Percentiles rank a stretch among this genome's conserved stretches.
These are phyloP conservation scores for Aspergillus sp. DNA, from an alignment of 2,329 filamentous ascomycete species.

Conservation along the genomic window DNA sequence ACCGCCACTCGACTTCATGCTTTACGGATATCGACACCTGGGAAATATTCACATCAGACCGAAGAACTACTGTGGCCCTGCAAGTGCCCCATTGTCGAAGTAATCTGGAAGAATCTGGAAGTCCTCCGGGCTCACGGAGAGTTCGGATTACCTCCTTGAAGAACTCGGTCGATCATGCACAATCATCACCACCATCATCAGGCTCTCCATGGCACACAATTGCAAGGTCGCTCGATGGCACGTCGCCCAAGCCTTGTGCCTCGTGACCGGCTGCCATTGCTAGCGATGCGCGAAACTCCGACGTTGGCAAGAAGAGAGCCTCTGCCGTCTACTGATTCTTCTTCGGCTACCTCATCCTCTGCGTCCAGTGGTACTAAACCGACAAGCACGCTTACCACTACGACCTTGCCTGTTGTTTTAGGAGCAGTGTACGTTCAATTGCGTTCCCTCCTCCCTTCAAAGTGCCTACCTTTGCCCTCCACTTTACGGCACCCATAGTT, in stretches of 20 bases:
- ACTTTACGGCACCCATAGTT: neutral
- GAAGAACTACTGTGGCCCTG: neutral
- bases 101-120: neutral
- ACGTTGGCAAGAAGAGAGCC: constrained; percentile 33
- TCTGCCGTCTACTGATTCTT: constrained; percentile 19
- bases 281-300: constrained; percentile 24
- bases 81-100: neutral
- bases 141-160: neutral
- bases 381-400: constrained; percentile 52
- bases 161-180: constrained; percentile 24
- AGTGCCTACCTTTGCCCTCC: neutral
- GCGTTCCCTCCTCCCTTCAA: neutral
- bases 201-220: constrained; percentile 28
- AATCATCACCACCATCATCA: constrained; percentile 27
- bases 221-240: constrained; percentile 24
- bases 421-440: constrained; percentile 64
- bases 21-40: neutral
- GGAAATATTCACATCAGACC: neutral
- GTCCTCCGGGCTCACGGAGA: neutral
- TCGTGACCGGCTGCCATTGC: constrained; percentile 25
- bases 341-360: constrained; percentile 13
- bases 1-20: constrained; percentile 2
- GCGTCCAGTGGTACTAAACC: constrained; percentile 51
- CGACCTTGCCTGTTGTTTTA: constrained; percentile 67
- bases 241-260: constrained; percentile 31